Conservation (phyloP, 106 monocot species). For the Allium fistulosum region DNA sequence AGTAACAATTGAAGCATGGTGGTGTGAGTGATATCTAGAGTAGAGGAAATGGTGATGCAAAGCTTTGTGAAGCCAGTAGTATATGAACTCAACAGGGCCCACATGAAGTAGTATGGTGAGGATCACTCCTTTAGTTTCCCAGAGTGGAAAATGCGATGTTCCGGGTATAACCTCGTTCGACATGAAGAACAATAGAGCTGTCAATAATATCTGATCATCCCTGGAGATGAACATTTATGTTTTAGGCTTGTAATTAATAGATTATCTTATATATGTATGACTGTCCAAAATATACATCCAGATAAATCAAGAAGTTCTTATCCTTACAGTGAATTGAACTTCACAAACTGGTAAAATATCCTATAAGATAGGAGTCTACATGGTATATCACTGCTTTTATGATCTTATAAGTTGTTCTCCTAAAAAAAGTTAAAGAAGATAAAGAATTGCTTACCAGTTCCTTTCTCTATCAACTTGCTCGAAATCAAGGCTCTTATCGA, state of each 20-base stretch:
- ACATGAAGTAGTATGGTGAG: conserved; percentile 15
- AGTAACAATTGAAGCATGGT: conserved; percentile 50
- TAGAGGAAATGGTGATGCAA: conserved; percentile 53
- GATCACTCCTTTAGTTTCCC: conserved; percentile 25
- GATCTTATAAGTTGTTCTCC: background rate
- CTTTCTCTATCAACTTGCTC: conserved; percentile 50
- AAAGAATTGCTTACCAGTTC: conserved; percentile 26
- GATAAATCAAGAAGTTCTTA: no score
- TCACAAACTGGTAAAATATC: no score
- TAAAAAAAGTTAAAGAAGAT: background rate
- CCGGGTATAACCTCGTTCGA: conserved; percentile 19
- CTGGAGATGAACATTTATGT: background rate
- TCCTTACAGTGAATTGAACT: no score
- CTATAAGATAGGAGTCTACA: no score
- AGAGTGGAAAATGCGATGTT: conserved; percentile 19
- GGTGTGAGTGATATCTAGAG: conserved; percentile 50
- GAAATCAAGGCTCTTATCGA: conserved; percentile 41
- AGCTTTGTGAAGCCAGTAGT: conserved; percentile 54
- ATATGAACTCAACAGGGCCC: conserved; percentile 57
- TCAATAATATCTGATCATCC: conserved; percentile 56
- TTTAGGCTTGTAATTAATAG: no score
- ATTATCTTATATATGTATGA: no score
- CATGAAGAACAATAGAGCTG: conserved; percentile 24
- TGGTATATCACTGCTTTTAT: no score
- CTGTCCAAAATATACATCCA: no score